Base-by-base conservation (phyloP, 2,329 filamentous ascomycete genomes). In the Xylaria polymorpha region DNA sequence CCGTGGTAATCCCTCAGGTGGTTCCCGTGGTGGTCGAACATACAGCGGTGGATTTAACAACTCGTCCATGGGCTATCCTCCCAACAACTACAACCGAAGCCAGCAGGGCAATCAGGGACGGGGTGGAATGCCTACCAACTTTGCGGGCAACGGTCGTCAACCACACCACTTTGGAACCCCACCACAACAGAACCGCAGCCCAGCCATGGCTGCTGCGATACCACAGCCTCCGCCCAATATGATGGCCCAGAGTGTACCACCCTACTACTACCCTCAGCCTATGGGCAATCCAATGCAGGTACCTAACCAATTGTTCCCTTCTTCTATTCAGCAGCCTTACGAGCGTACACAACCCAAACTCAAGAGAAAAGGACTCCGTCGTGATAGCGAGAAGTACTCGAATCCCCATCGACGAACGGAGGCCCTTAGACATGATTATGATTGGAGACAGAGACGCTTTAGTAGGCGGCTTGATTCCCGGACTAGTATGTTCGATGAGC, bases 201-300 rank as follows among this genome's bases (percentile, higher is more conserved):
- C 78, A 74, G 82, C 81, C 3, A 68, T 87, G 79, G 81, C 77
- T 83, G 86, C 71, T 91, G 91, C 83, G 88, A 92, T 71, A 89
- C 90, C 74, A 73, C 91, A 67, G 87, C 87, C 71, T 3, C 90
- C 92, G 71, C 89, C 91, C 83, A 29, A 29, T 29, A 90, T 90
- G 90, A 87, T 79, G 66, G 83, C 85, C 50, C 87, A 86, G 59
- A 85, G 85, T 20, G 50, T 72, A 77, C 86, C 87, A 51, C 86
- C 87, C 71, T 92, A 90, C 83, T 88, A 88, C 73, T 88, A 87
- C 69, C 83, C 83, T 74, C 85, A 84, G 61, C 85, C 87, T 57
- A 86, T 87, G 79, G 90, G 88, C 77, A 29, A 29, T 84, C 81
- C 73, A 29, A 86, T 84, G 73, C 85, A 85, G 73, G 84, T 86